These are phyloP conservation scores for Scytalidium lignicola DNA, from an alignment of 2,329 filamentous ascomycete genomes.

Conservation along the genomic window DNA sequence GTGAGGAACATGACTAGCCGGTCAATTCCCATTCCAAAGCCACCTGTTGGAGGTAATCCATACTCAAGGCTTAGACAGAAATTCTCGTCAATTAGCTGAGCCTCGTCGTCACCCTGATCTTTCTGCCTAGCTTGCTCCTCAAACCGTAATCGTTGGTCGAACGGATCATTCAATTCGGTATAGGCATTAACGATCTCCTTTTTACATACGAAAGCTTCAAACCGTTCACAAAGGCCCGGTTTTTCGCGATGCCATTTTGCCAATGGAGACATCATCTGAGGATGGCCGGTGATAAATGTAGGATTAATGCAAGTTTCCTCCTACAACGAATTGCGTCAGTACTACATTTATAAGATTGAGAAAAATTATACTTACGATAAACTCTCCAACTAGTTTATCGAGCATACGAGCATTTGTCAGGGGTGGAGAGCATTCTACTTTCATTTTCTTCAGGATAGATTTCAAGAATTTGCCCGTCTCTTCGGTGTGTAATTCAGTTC, in stretches of 20 bases:
- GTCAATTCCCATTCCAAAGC: slow-evolving; percentile 96
- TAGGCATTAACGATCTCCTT: slow-evolving; percentile 95
- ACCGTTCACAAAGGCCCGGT: slow-evolving; percentile 87
- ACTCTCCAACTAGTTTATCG: slow-evolving; percentile 89
- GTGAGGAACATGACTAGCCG: slow-evolving; percentile 94
- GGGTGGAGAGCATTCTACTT: slow-evolving; percentile 83
- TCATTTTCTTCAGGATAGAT: slow-evolving; percentile 79
- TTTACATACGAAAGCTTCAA: slow-evolving; percentile 95
- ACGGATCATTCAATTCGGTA: slow-evolving; percentile 96
- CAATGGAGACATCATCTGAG: slow-evolving; percentile 84
- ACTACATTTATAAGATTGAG: no score
- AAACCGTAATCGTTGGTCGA: slow-evolving; percentile 86
- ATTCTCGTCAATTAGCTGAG: slow-evolving; percentile 91
- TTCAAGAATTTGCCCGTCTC: slow-evolving; percentile 88
- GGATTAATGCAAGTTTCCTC: slow-evolving; percentile 91
- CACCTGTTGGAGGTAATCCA: slow-evolving; percentile 86
- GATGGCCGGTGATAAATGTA: slow-evolving; percentile 84
- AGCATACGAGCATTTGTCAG: slow-evolving; percentile 94
- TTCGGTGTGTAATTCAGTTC: slow-evolving; percentile 78
- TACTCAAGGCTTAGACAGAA: slow-evolving; percentile 90
- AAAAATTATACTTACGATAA: no score
- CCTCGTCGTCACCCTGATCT: slow-evolving; percentile 94
- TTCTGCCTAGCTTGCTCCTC: slow-evolving; percentile 97
- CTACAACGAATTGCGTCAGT: no score
- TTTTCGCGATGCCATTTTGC: slow-evolving; percentile 88